A percentile compares a stretch with the other conserved stretches of the same genome.
Evolutionary conservation across 2,329 filamentous ascomycete species (phyloP).

Genomic region (Helotiales sp.): DNA sequence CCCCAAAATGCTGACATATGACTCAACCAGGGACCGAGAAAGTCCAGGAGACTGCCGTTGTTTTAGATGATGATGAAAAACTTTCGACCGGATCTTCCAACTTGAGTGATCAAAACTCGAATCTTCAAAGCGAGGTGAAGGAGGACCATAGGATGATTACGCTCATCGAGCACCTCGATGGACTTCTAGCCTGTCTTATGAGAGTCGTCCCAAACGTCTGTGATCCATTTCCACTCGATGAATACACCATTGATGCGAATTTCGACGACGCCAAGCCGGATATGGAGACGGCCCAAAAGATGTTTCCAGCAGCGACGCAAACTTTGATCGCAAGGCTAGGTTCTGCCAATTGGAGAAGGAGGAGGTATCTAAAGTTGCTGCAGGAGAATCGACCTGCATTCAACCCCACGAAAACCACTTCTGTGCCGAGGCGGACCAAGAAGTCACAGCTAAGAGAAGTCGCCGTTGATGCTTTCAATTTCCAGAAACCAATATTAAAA

Average conservation of each 20-base stretch:
- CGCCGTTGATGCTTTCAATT: constrained; percentile 1
- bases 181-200: constrained; percentile 6
- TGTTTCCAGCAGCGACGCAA: constrained; percentile 11
- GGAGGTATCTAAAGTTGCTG: constrained; percentile 4
- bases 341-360: constrained; percentile 8
- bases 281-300: constrained; percentile 1
- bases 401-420: neutral
- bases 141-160: neutral
- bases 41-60: neutral
- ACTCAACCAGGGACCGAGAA: too few relatives aligned
- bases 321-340: constrained; percentile 8
- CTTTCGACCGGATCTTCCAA: neutral
- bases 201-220: constrained; percentile 5
- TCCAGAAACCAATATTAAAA: neutral
- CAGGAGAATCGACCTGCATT: neutral
- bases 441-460: neutral
- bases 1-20: too few relatives aligned
- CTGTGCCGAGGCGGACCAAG: neutral
- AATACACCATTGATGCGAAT: constrained; percentile 2
- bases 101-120: neutral
- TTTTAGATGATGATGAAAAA: neutral
- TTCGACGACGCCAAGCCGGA: constrained; percentile 4
- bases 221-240: constrained; percentile 10
- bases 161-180: constrained; percentile 3
- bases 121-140: neutral